A percentile compares a stretch with the other conserved stretches of the same genome.
Evolutionary conservation across 371 early-diverging fungal species (phyloP).

Genomic region (Rhizopus sp.): DNA sequence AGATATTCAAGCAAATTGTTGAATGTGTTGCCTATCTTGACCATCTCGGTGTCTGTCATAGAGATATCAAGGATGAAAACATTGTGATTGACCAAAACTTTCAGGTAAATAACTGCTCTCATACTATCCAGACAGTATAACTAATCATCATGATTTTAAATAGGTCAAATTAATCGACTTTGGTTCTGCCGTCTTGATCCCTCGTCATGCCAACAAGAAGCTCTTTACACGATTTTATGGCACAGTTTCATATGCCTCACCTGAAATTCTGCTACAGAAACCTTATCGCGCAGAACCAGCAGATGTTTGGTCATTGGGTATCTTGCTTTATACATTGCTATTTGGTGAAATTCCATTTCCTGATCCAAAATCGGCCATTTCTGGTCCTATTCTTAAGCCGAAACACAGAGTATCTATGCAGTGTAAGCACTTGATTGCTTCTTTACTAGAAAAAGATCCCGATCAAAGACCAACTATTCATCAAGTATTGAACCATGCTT

Average conservation of each 20-base stretch:
- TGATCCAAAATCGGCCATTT: slow-evolving; percentile 53
- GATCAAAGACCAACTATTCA: slow-evolving; percentile 61
- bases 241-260: slow-evolving; percentile 65
- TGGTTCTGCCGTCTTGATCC: slow-evolving; percentile 58
- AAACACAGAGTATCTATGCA: slow-evolving; percentile 49
- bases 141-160: neutral
- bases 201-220: slow-evolving; percentile 27
- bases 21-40: slow-evolving; percentile 70
- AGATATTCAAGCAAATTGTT: slow-evolving; percentile 74
- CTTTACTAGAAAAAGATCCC: slow-evolving; percentile 66
- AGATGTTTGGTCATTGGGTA: slow-evolving; percentile 84
- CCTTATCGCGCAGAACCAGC: slow-evolving; percentile 78
- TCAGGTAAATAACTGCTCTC: slow-evolving; percentile 24
- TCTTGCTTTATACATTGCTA: slow-evolving; percentile 73
- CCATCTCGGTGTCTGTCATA: slow-evolving; percentile 58
- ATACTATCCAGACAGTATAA: neutral
- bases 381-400: slow-evolving; percentile 48
- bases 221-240: slow-evolving; percentile 47
- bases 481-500: slow-evolving; percentile 67
- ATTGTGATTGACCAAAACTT: slow-evolving; percentile 72
- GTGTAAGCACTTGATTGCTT: slow-evolving; percentile 62
- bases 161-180: slow-evolving; percentile 84
- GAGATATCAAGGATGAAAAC: slow-evolving; percentile 78
- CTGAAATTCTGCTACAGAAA: slow-evolving; percentile 77
- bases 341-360: slow-evolving; percentile 78